Conservation (phyloP, 345 rosid genomes). For the Bretschneidera sinensis region DNA sequence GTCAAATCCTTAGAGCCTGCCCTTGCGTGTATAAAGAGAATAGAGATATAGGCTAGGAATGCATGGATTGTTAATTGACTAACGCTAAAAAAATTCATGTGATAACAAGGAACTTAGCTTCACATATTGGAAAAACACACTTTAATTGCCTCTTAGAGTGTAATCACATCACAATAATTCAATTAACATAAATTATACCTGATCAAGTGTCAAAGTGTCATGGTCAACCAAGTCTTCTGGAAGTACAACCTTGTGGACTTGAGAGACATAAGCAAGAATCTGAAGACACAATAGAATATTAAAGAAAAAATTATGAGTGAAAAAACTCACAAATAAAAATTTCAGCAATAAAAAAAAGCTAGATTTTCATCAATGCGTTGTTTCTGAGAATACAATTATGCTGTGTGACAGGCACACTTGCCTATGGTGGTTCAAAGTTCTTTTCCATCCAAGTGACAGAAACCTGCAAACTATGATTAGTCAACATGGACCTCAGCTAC, state of each 20-base stretch:
- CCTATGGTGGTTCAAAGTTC: not conserved
- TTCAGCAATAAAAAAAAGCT: not conserved
- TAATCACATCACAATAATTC: not conserved
- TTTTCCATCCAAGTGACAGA: not conserved
- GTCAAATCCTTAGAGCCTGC: too few relatives aligned
- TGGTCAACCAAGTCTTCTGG: conserved; percentile 72
- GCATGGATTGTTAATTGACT: too few relatives aligned
- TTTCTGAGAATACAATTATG: not conserved
- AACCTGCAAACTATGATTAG: not conserved
- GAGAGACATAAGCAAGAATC: conserved; percentile 95
- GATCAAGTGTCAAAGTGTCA: conserved; percentile 62
- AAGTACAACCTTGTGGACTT: conserved; percentile 77
- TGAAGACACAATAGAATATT: conserved; percentile 23
- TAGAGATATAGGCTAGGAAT: too few relatives aligned
- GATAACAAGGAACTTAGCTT: too few relatives aligned
- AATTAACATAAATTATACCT: conserved; percentile 35
- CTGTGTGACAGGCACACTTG: not conserved
- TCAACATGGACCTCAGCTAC: too few relatives aligned
- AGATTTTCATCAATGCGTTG: not conserved
- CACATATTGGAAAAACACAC: too few relatives aligned
- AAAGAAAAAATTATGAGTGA: not conserved
- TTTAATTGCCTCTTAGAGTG: too few relatives aligned
- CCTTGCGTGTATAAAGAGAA: too few relatives aligned
- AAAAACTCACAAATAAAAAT: not conserved
- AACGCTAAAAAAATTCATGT: too few relatives aligned